These are phyloP conservation scores for Aquilaria malaccensis DNA, from an alignment of 345 rosid species.

Conservation along the genomic window DNA sequence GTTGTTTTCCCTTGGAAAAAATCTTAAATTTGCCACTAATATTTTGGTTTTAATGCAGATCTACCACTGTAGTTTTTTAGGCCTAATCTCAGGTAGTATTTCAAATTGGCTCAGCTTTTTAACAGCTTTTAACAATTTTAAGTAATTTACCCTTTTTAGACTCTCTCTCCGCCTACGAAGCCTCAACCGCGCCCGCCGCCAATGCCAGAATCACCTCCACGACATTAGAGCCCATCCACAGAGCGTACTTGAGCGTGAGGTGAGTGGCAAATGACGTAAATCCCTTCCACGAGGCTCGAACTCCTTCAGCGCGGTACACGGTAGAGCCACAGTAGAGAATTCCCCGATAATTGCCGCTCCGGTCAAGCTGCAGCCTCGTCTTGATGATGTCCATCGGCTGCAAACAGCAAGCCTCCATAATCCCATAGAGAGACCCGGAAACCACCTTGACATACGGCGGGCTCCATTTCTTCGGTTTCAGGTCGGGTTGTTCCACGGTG, in stretches of 20 bases:
- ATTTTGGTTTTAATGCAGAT: too few relatives aligned
- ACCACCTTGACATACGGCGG: slow-evolving; percentile 91
- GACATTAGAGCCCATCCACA: slow-evolving; percentile 93
- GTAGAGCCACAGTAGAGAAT: slow-evolving; percentile 77
- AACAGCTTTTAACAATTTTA: too few relatives aligned
- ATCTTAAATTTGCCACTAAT: too few relatives aligned
- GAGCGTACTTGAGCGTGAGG: slow-evolving; percentile 79
- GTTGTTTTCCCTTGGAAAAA: too few relatives aligned
- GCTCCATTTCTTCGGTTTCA: slow-evolving; percentile 23
- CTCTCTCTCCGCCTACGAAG: too few relatives aligned
- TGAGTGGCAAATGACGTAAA: slow-evolving; percentile 94
- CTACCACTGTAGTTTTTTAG: too few relatives aligned
- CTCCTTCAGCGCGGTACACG: slow-evolving; percentile 59
- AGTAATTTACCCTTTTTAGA: too few relatives aligned
- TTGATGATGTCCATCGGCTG: slow-evolving; percentile 96
- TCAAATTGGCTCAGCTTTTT: too few relatives aligned
- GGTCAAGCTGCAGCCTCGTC: slow-evolving; percentile 86
- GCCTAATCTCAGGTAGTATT: too few relatives aligned
- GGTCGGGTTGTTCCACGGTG: slow-evolving; percentile 5
- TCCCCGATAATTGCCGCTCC: slow-evolving; percentile 58
- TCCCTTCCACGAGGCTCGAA: slow-evolving; percentile 89
- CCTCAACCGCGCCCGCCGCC: too few relatives aligned
- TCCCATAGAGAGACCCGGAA: slow-evolving; percentile 83
- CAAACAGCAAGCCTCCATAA: slow-evolving; percentile 76
- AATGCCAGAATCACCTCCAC: slow-evolving; percentile 2